phyloP scores from a whole-genome alignment of 805 yeast genomes.

The Pichia heedii region DNA sequence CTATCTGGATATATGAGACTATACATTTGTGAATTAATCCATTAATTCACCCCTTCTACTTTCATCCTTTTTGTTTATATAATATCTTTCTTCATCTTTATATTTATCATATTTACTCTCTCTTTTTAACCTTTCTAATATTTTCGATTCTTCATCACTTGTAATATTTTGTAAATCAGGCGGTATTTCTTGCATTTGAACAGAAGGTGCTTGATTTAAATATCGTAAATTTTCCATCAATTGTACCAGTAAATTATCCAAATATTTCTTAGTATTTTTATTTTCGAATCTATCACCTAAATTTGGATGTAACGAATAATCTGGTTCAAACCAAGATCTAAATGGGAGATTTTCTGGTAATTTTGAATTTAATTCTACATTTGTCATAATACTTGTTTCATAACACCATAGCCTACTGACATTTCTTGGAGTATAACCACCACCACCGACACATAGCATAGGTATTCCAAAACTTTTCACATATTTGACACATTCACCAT shows the following conservation, averaged over 20 bases:
- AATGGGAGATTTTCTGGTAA: constrained; percentile 72
- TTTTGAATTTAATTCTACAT: constrained; percentile 65
- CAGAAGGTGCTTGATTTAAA: constrained; percentile 89
- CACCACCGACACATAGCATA: constrained; percentile 89
- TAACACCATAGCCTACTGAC: constrained; percentile 94
- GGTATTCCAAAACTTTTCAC: constrained; percentile 87
- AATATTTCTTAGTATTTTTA: constrained; percentile 71
- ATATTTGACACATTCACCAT: constrained; percentile 89
- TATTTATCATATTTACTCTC: constrained; percentile 28
- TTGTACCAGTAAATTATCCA: constrained; percentile 69
- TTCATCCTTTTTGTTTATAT: constrained; percentile 32
- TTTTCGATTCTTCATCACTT: constrained; percentile 34
- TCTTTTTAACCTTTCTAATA: constrained; percentile 27
- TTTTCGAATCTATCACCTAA: constrained; percentile 76
- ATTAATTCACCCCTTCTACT: constrained; percentile 28
- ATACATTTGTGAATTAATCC: no score
- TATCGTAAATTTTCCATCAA: constrained; percentile 74
- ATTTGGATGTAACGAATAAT: constrained; percentile 78
- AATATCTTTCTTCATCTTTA: constrained; percentile 29
- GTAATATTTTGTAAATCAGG: constrained; percentile 45
- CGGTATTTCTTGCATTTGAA: constrained; percentile 83
- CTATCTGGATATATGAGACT: no score
- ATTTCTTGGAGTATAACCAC: constrained; percentile 95
- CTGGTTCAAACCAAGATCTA: constrained; percentile 81
- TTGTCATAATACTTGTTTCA: constrained; percentile 85